Percentiles rank a stretch among this genome's conserved stretches.
Evolutionary conservation across 2,329 filamentous ascomycete genomes (phyloP).

Genomic region (Alternaria arborescens): DNA sequence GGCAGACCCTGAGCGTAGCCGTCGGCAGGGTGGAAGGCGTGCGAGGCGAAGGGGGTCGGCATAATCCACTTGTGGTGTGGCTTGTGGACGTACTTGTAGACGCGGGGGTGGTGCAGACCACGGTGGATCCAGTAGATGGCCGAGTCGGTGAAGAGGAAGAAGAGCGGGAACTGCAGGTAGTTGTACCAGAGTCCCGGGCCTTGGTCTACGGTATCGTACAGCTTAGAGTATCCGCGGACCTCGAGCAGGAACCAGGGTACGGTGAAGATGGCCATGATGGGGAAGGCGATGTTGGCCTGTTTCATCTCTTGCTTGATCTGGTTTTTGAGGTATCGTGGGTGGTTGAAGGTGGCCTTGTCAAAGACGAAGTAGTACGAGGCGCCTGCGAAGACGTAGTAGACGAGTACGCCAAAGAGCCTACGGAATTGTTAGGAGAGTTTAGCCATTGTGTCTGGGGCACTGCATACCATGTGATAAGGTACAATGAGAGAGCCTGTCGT

Average conservation of each 20-base stretch:
- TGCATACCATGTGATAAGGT: constrained; percentile 81
- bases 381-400: constrained; percentile 85
- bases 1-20: constrained; percentile 88
- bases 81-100: constrained; percentile 95
- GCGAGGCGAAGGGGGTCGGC: constrained; percentile 90
- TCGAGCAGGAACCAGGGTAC: constrained; percentile 83
- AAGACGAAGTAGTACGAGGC: constrained; percentile 90
- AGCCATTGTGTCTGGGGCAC: background rate
- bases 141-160: constrained; percentile 87
- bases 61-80: constrained; percentile 99
- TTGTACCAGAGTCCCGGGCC: constrained; percentile 82
- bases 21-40: constrained; percentile 94
- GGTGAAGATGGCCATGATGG: constrained; percentile 83
- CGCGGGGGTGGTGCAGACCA: constrained; percentile 76
- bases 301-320: constrained; percentile 86
- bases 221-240: constrained; percentile 82
- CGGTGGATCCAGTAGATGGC: constrained; percentile 93
- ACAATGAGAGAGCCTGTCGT: constrained; percentile 79
- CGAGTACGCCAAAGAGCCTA: constrained; percentile 83
- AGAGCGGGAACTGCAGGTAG: constrained; percentile 83
- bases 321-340: constrained; percentile 95
- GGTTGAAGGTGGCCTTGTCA: constrained; percentile 86
- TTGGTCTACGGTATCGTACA: constrained; percentile 82
- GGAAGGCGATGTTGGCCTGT: constrained; percentile 79
- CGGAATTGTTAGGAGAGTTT: constrained; percentile 18